Evolutionary conservation across 2,329 filamentous ascomycete species (phyloP), one percentile per base, ranked within the genome.

Genomic region (Coniella vitis): DNA sequence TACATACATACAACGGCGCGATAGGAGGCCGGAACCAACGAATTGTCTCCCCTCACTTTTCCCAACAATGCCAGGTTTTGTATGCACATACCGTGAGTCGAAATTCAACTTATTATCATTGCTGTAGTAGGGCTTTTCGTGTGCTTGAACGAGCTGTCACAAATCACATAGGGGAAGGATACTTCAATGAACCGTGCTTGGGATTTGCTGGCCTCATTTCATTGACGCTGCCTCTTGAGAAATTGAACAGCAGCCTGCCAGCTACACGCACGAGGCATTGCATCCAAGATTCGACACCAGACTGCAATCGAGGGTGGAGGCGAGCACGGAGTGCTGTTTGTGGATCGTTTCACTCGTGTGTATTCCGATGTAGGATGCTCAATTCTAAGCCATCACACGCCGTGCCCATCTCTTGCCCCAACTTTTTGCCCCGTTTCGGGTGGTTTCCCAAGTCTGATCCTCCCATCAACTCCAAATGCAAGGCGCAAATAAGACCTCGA

Each of bases 41-140:
- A 53, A 57, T 60, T 45, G 17, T 51, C 59, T 60, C 58, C 56
- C 52, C 57, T 58, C 60, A 55, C 50, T 44, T 13, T 29, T 10
- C 36, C 22, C 22, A 57, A 59, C 47, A 54, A 40, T 48, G 48
- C 22, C 57, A 58, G n/a, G n/a, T n/a, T n/a, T n/a, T n/a, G n/a
- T n/a, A n/a, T 61, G 38, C 58, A 57, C 60, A 61, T 55, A 58
- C 49, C 52, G 37, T 52, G 44, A 50, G 42, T 45, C 42, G 43
- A 39, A 42, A 54, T 50, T 44, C 49, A 55, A 55, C 53, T 53
- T 34, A n/a, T 36, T 31, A 34, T 25, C 25, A 45, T 31, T 3
- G 25, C 20, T 4, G 38, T 4, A 9, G 4, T 10, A 14, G 40
- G 4, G 17, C 2, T 16, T 19, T 25, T 41, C 22, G 7, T 5